A percentile compares a stretch with the other conserved stretches of the same genome.
Conservation (phyloP, 1,284 basidiomycete species). For the Singerocomus rubriflavus region DNA sequence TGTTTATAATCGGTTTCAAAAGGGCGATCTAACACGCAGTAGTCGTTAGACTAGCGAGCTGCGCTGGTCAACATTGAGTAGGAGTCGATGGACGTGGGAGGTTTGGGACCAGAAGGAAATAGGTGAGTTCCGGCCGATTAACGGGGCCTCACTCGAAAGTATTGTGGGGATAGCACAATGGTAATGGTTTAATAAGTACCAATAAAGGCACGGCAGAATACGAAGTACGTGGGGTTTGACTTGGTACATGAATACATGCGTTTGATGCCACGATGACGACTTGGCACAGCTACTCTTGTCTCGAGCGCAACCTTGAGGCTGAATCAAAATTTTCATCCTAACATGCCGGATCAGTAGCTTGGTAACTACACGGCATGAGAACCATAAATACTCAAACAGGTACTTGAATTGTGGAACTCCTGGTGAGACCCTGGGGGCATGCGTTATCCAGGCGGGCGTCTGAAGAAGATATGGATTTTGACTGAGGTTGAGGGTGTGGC, state of each 20-base stretch:
- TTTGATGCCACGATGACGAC: slow-evolving; percentile 4
- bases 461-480: background rate
- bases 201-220: slow-evolving; percentile 1
- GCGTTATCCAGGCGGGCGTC: slow-evolving; percentile 10
- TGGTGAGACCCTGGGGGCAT: slow-evolving; percentile 16
- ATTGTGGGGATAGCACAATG: background rate
- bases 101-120: background rate
- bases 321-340: background rate
- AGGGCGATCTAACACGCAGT: background rate
- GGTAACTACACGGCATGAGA: background rate
- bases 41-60: background rate
- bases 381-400: slow-evolving; percentile 1
- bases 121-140: background rate
- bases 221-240: slow-evolving; percentile 1
- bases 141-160: slow-evolving; percentile 1
- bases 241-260: slow-evolving; percentile 11
- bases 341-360: slow-evolving; percentile 7
- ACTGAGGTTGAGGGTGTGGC: slow-evolving; percentile 5
- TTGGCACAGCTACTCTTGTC: background rate
- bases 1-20: background rate
- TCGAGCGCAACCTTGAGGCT: background rate
- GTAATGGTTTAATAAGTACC: slow-evolving; percentile 4
- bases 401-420: background rate
- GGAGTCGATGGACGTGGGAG: background rate
- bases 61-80: background rate